Conservation (phyloP, 345 rosid species). For the Populus ilicifolia region DNA sequence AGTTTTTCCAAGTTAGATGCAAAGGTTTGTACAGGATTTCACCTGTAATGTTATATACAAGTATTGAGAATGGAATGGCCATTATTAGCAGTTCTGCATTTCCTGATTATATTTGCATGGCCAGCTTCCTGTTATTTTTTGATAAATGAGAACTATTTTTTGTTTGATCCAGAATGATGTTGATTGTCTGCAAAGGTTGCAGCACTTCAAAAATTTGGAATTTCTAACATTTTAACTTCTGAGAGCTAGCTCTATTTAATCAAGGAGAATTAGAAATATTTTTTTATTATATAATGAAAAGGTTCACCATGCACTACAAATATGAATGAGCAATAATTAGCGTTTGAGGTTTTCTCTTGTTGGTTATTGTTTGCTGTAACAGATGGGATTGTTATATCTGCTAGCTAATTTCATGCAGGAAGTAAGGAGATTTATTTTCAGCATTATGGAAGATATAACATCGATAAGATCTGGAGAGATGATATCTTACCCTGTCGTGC, state of each 20-base stretch:
- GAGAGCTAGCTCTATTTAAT: background rate
- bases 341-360: no score
- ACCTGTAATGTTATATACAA: no score
- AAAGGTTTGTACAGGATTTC: slow-evolving; percentile 38
- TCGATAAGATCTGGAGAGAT: slow-evolving; percentile 80
- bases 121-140: background rate
- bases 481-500: slow-evolving; percentile 85
- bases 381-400: background rate
- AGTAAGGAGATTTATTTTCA: slow-evolving; percentile 64
- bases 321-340: no score
- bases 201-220: background rate
- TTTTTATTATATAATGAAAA: background rate
- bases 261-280: no score
- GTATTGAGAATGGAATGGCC: no score
- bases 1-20: slow-evolving; percentile 70
- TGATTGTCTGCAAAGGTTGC: no score
- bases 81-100: background rate
- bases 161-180: no score
- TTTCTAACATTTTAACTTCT: background rate
- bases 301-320: background rate
- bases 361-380: background rate
- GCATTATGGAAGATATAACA: slow-evolving; percentile 65
- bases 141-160: background rate
- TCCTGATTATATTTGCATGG: background rate
- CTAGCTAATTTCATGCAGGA: slow-evolving; percentile 41